These are phyloP conservation scores for Candolleomyces aberdarensis DNA, from an alignment of 768 basidiomycete genomes.

Conservation along the genomic window DNA sequence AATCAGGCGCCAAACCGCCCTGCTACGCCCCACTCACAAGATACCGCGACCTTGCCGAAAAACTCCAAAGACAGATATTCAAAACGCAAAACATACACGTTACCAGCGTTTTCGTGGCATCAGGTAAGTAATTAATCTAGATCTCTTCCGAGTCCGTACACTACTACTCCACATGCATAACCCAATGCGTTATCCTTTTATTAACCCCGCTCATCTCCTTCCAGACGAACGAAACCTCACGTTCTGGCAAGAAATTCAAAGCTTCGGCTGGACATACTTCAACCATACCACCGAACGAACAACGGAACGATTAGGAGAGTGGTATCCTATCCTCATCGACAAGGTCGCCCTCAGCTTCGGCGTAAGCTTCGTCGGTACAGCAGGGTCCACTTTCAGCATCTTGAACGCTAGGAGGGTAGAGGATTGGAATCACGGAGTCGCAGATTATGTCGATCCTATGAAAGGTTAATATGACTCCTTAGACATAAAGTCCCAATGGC, in stretches of 20 bases:
- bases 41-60: not conserved
- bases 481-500: too few species aligned
- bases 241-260: not conserved
- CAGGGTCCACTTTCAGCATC: not conserved
- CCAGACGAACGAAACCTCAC: not conserved
- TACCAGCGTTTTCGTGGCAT: not conserved
- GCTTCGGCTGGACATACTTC: not conserved
- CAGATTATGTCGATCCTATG: too few species aligned
- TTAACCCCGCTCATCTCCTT: not conserved
- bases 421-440: slow-evolving; percentile 1
- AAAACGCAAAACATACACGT: not conserved
- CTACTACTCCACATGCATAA: too few species aligned
- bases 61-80: not conserved
- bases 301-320: not conserved
- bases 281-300: not conserved
- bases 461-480: too few species aligned
- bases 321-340: not conserved
- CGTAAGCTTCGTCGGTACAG: not conserved
- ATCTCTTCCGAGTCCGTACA: too few species aligned
- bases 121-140: not conserved
- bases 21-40: not conserved
- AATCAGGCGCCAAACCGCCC: not conserved
- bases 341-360: not conserved
- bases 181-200: not conserved
- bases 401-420: not conserved